These are phyloP conservation scores for Xerocomellus amylosporus DNA, from an alignment of 768 basidiomycete species.

Conservation along the genomic window DNA sequence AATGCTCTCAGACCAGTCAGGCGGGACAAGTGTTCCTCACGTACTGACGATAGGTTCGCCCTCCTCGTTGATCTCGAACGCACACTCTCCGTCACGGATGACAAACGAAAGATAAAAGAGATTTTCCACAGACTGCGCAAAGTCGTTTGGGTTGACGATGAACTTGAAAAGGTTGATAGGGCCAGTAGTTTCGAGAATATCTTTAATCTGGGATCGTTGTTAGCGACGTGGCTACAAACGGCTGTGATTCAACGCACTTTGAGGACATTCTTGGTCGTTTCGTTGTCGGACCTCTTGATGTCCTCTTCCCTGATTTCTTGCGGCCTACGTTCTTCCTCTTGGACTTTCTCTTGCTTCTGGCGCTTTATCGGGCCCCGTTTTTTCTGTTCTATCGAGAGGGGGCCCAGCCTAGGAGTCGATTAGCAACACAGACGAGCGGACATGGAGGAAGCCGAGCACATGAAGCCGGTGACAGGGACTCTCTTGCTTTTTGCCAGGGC, in stretches of 20 bases:
- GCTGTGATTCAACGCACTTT: constrained; percentile 46
- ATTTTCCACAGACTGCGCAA: constrained; percentile 95
- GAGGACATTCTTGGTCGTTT: constrained; percentile 84
- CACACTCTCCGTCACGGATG: constrained; percentile 80
- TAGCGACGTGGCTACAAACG: background rate
- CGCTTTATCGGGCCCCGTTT: constrained; percentile 61
- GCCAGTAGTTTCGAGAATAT: constrained; percentile 50
- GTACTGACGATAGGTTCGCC: constrained; percentile 76
- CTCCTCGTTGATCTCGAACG: constrained; percentile 62
- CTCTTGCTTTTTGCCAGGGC: constrained; percentile 78
- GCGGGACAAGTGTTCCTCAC: constrained; percentile 23
- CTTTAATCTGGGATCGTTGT: constrained; percentile 48
- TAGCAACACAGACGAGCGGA: constrained; percentile 7
- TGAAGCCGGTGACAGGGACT: constrained; percentile 81
- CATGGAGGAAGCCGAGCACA: constrained; percentile 49
- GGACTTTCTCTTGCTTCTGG: constrained; percentile 67
- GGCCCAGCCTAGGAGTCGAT: constrained; percentile 73
- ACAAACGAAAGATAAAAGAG: constrained; percentile 94
- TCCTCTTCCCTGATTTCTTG: constrained; percentile 83
- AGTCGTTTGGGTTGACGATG: constrained; percentile 86
- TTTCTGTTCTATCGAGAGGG: constrained; percentile 83
- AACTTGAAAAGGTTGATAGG: constrained; percentile 80
- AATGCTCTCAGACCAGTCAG: background rate
- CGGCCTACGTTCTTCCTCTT: constrained; percentile 64
- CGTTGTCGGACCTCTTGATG: constrained; percentile 79